Evolutionary conservation across 2,329 filamentous ascomycete species (phyloP).

Genomic region (Lecanicillium sp.): DNA sequence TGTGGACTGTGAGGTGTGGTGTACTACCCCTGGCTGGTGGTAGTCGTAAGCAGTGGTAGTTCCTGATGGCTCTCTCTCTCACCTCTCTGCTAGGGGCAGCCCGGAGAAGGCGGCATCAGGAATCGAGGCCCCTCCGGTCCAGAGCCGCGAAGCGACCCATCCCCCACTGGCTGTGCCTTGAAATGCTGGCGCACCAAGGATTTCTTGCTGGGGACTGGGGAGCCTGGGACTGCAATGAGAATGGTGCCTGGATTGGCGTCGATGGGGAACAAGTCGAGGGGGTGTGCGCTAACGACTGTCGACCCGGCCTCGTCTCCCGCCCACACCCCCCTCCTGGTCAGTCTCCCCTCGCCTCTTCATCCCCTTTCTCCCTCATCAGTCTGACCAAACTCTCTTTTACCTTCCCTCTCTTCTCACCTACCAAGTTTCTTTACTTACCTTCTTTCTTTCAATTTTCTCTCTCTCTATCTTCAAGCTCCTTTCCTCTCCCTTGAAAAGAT

Average conservation of each 20-base stretch:
- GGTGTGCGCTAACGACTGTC: neutral
- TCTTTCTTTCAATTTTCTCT: constrained; percentile 7
- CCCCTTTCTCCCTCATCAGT: constrained; percentile 7
- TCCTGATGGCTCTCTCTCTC: too few species aligned
- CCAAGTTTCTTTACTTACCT: constrained; percentile 4
- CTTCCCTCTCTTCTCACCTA: neutral
- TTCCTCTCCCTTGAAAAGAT: neutral
- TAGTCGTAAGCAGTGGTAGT: too few species aligned
- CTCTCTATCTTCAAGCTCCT: neutral
- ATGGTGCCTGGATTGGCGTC: too few species aligned
- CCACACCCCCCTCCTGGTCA: neutral
- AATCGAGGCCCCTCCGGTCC: too few species aligned
- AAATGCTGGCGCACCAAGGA: neutral
- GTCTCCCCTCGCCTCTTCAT: constrained; percentile 4
- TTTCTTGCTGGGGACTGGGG: too few species aligned
- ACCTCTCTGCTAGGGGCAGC: too few species aligned
- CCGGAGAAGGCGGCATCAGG: too few species aligned
- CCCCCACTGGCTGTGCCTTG: too few species aligned
- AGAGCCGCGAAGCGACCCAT: too few species aligned
- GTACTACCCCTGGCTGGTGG: neutral
- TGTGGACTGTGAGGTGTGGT: neutral
- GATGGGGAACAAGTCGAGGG: too few species aligned
- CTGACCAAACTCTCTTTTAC: neutral
- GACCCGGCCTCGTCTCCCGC: neutral
- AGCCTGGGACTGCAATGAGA: too few species aligned